Evolutionary conservation across 805 yeast genomes (phyloP), one percentile per base, ranked within the genome.

Genomic region (Isabelozyma gotoi): DNA sequence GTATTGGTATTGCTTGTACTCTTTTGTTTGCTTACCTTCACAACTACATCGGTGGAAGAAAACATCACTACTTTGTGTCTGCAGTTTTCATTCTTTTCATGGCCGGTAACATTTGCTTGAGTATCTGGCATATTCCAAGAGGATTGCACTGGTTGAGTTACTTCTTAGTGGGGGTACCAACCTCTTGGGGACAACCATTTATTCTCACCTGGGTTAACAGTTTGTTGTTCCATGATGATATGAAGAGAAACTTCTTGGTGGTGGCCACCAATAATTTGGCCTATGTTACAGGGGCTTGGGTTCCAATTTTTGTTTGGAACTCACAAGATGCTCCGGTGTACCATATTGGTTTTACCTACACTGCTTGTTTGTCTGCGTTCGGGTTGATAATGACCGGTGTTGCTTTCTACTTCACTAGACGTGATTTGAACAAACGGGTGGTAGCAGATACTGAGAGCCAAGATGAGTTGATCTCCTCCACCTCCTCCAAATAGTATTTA

Each of bases 261-360:
- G 74, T 65, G 6, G 44, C 59, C 5, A 73, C 76, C 19, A 73
- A 74, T 49, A 66, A 66, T 12, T 46, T 67, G 40, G 73, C 76
- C 0, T 74, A 74, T 45, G 68, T 70, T 12, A 68, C 71, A 2
- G 59, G 60, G 33, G 67, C 73, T 7, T 70, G 69, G 67, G 62
- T 71, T 4, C 74, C 77, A 7, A 62, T 70, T 35, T 54, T 72
- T 17, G 67, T 71, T 1, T 73, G 76, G 70, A 56, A 62, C 42
- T 62, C 73, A 15, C 38, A 45, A 14, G 71, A 66, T 37, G 56
- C 61, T 34, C 77, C 76, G 10, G 31, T 47, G 19, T 72, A 71
- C 52, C 57, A 49, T 38, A 52, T 60, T 33, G 77, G 77, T 1
- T 73, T 68, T 48, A 55, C 62, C 2, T 71, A 68, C 47, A 68